phyloP scores from a whole-genome alignment of 371 early-diverging fungal genomes.

The Basidiobolus heterosporus region DNA sequence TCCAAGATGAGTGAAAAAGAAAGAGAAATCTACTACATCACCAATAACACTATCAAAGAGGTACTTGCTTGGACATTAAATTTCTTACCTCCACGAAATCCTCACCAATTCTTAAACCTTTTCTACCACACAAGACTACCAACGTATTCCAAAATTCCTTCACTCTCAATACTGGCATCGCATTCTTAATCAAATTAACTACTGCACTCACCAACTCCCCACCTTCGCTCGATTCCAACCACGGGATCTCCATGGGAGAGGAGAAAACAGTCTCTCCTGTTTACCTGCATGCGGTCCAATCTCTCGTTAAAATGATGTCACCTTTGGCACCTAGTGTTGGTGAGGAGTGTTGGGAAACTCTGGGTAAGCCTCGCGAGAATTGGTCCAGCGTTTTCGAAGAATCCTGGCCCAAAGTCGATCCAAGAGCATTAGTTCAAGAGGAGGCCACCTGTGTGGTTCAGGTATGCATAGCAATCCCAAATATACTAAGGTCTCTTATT shows the following conservation, averaged over 20 bases:
- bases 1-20: slow-evolving; percentile 29
- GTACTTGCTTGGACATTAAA: slow-evolving; percentile 7
- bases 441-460: slow-evolving; percentile 29
- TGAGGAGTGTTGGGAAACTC: slow-evolving; percentile 53
- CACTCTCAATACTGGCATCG: slow-evolving; percentile 64
- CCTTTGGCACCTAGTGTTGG: slow-evolving; percentile 58
- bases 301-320: slow-evolving; percentile 50
- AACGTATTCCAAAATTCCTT: slow-evolving; percentile 34
- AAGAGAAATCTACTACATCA: slow-evolving; percentile 29
- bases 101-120: background rate
- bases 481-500: slow-evolving; percentile 1
- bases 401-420: slow-evolving; percentile 44
- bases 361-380: slow-evolving; percentile 2
- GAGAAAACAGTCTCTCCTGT: slow-evolving; percentile 12
- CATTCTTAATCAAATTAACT: slow-evolving; percentile 67
- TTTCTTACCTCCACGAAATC: too few relatives aligned
- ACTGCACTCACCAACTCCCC: slow-evolving; percentile 26
- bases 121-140: slow-evolving; percentile 33
- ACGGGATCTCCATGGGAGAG: slow-evolving; percentile 8
- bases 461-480: slow-evolving; percentile 12
- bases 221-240: background rate
- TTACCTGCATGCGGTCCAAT: slow-evolving; percentile 31
- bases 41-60: slow-evolving; percentile 29
- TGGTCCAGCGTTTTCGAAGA: slow-evolving; percentile 29
- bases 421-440: slow-evolving; percentile 26